Evolutionary conservation across 306 rosid genomes (phyloP), one percentile per base, ranked within the genome.

Genomic region (Aeschynomene evenia): DNA sequence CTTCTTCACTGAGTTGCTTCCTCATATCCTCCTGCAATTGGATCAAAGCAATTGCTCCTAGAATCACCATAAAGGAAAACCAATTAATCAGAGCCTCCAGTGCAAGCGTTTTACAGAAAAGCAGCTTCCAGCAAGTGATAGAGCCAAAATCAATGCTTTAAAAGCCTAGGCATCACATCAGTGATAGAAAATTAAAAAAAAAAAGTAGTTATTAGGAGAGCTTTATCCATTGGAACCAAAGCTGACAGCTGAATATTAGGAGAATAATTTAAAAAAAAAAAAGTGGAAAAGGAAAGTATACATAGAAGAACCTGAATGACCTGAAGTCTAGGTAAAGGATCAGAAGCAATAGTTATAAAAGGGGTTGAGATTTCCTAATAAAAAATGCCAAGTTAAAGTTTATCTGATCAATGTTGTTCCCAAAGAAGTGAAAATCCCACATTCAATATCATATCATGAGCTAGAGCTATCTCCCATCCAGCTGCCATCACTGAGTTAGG

Each of bases 21-120:
- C 88, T 94, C 96, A 94, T 85, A 83, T 94, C 98, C 81, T 94
- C 98, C 83, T 94, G 98, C 68, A 94, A 82, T 86, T 94, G 98
- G 86, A 94, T 82, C 83, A 94, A 70, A 75, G 98, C 97, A 81
- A 94, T 86, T 49, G 96, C 98, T 71, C 98, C 98, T 93, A 74
- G 57, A 76, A 77, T 64, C 70, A 56, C 60, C 82, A 63, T 45
- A n/a, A 72, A 68, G 49, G 63, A 64, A 20, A 80, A 79, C 21
- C 50, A 68, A 56, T 64, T 61, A 24, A 71, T 74, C 59, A 79
- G n/a, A n/a, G 59, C 56, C 79, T 60, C 57, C 21, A 3, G 43
- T 15, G 11, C 65, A 34, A 53, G 46, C 55, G 20, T 33, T 61
- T 53, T 52, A 36, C 21, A 60, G 26, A 33, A 7, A 9, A 58